These are phyloP conservation scores for Pseudohalonectria lignicola DNA, from an alignment of 2,329 filamentous ascomycete species.

Conservation along the genomic window DNA sequence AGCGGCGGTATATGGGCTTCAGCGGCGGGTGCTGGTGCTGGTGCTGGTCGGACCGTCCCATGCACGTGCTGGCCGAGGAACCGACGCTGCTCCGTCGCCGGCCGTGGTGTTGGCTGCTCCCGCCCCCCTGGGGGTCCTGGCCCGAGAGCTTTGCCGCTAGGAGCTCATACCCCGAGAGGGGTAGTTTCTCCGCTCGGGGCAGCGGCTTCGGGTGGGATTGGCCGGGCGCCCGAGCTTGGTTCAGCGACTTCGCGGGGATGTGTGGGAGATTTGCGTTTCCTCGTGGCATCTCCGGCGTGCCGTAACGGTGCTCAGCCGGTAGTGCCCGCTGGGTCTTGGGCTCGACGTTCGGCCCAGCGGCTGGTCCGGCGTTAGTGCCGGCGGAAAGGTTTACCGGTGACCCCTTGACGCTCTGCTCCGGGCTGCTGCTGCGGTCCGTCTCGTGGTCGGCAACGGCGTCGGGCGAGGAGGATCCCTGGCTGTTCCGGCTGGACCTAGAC, in stretches of 20 bases:
- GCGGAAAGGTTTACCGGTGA: neutral
- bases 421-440: conserved; percentile 32
- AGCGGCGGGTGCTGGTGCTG: conserved; percentile 16
- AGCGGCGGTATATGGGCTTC: conserved; percentile 68
- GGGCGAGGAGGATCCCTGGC: conserved; percentile 29
- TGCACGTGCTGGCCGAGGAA: neutral
- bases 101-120: neutral
- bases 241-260: conserved; percentile 22
- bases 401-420: conserved; percentile 26
- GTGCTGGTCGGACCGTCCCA: neutral
- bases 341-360: too few relatives aligned
- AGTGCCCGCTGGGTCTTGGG: conserved; percentile 1
- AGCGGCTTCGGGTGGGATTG: conserved; percentile 22
- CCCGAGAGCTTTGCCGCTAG: conserved; percentile 43
- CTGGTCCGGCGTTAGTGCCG: neutral
- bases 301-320: conserved; percentile 20
- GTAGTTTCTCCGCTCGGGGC: conserved; percentile 28
- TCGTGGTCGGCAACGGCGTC: conserved; percentile 21
- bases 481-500: conserved; percentile 39
- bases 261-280: conserved; percentile 24
- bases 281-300: conserved; percentile 30
- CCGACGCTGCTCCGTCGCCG: neutral
- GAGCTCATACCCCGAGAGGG: conserved; percentile 49
- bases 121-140: neutral
- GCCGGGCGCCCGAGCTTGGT: conserved; percentile 20